Evolutionary conservation across 176 grass and related monocot species (phyloP), one percentile per base, ranked within the genome.

Genomic region (Typha latifolia): DNA sequence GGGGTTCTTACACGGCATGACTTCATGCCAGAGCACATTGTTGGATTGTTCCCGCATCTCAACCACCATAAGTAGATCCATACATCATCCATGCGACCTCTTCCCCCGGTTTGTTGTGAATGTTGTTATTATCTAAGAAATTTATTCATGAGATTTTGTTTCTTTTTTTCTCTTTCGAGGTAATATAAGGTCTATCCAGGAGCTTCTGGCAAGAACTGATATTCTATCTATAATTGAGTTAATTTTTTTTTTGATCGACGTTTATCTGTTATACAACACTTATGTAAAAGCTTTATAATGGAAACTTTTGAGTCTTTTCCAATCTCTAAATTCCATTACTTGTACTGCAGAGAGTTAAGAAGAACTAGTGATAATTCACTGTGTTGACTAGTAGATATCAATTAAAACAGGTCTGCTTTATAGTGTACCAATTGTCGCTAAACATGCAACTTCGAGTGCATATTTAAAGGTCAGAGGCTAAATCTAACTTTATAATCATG

Each of bases 1-100:
- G 94, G 94, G 51, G 89, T 97, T 74, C 82, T 97, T 47, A 97
- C 94, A 9, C 78, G 94, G 75, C 94, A 97, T 72, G 94, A 97
- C 59, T 89, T 97, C 53, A 82, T 92, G 85, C 88, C 78, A 1
- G 88, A 97, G 78, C 94, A 90, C 75, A 84, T 97, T 69, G 83
- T 71, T 34, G 89, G 83, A 61, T 67, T 97, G 23, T 90, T 92
- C 48, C 94, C 94, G 27, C 84, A 89, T 49, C 64, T 92, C 72
- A 52, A 68, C 37, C 74, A 79, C 70, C 78, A 75, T n/a, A 92
- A 92, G 57, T 69, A 84, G 69, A 61, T 72, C 14, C 73, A 76
- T 4, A 75, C 29, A 78, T 55, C 61, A 16, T 79, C 78, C 47
- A 74, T 75, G 69, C 49, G n/a, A 70, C 23, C 53, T 21, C 20